phyloP scores from a whole-genome alignment of 2,329 filamentous ascomycete genomes.

The Fusarium protoensiforme region DNA sequence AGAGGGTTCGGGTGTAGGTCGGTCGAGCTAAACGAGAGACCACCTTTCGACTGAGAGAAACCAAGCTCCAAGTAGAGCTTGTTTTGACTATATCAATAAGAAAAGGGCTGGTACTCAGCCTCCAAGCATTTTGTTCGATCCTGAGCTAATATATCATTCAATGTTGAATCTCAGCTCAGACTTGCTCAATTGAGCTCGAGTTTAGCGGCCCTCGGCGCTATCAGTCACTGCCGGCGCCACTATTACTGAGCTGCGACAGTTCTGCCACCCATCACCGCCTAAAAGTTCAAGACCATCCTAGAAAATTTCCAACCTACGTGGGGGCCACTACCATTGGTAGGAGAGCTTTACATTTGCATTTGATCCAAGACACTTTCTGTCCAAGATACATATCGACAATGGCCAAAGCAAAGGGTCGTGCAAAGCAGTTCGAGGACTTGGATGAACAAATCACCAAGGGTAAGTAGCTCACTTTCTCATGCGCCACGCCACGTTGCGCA shows the following conservation, averaged over 20 bases:
- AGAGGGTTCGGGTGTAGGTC: background rate
- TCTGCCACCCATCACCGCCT: constrained; percentile 62
- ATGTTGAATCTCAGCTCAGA: constrained; percentile 2
- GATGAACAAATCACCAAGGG: constrained; percentile 72
- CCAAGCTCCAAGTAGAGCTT: background rate
- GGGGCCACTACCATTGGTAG: constrained; percentile 34
- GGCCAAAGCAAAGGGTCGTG: constrained; percentile 63
- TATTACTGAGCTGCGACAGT: constrained; percentile 23
- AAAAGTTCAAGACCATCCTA: constrained; percentile 56
- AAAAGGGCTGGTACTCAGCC: background rate
- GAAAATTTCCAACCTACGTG: constrained; percentile 49
- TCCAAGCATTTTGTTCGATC: background rate
- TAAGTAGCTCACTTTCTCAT: constrained; percentile 45
- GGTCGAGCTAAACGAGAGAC: background rate
- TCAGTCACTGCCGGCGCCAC: constrained; percentile 3
- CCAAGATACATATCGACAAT: constrained; percentile 54
- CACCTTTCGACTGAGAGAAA: background rate
- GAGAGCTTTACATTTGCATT: constrained; percentile 18
- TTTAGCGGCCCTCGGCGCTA: constrained; percentile 19
- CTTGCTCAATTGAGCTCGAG: background rate
- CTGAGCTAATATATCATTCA: background rate
- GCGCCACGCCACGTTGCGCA: background rate
- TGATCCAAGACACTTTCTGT: constrained; percentile 23
- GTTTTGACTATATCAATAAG: background rate
- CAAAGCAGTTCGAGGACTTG: constrained; percentile 70